A percentile compares a stretch with the other conserved stretches of the same genome.
These are phyloP conservation scores for Cyberlindnera maritima DNA, from an alignment of 805 yeast species.

Conservation along the genomic window DNA sequence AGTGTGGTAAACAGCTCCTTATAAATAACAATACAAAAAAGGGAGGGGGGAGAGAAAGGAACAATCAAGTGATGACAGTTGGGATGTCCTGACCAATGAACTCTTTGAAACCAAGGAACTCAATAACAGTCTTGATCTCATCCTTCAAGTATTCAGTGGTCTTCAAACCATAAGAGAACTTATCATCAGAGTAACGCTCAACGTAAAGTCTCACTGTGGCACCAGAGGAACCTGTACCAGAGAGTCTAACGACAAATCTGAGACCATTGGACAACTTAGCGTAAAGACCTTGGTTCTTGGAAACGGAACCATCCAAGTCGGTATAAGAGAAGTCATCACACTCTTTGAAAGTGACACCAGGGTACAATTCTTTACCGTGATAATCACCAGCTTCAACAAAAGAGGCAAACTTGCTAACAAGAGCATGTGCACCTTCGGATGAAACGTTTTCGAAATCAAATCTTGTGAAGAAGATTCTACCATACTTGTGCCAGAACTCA, in stretches of 20 bases:
- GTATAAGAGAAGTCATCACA: conserved; percentile 91
- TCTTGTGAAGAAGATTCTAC: conserved; percentile 95
- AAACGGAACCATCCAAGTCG: conserved; percentile 90
- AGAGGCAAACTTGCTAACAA: conserved; percentile 52
- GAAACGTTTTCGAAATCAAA: conserved; percentile 88
- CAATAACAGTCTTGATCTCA: conserved; percentile 61
- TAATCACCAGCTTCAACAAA: conserved; percentile 34
- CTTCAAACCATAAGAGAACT: conserved; percentile 40
- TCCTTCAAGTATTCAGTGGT: conserved; percentile 69
- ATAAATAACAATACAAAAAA: too few species aligned
- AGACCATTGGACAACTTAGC: conserved; percentile 79
- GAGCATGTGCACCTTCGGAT: conserved; percentile 67
- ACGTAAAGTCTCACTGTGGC: conserved; percentile 93
- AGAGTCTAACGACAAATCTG: conserved; percentile 83
- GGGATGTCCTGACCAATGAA: conserved; percentile 81
- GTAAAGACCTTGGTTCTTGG: conserved; percentile 82
- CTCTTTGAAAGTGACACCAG: conserved; percentile 55
- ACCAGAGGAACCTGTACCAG: conserved; percentile 97
- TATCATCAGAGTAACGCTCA: conserved; percentile 74
- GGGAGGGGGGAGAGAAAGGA: background rate
- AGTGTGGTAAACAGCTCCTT: too few species aligned
- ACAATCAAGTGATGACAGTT: conserved; percentile 72
- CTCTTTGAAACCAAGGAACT: conserved; percentile 68
- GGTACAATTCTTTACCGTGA: conserved; percentile 51
- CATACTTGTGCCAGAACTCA: conserved; percentile 87